Conservation (phyloP, 768 basidiomycete genomes). For the Pleurotus pulmonarius region DNA sequence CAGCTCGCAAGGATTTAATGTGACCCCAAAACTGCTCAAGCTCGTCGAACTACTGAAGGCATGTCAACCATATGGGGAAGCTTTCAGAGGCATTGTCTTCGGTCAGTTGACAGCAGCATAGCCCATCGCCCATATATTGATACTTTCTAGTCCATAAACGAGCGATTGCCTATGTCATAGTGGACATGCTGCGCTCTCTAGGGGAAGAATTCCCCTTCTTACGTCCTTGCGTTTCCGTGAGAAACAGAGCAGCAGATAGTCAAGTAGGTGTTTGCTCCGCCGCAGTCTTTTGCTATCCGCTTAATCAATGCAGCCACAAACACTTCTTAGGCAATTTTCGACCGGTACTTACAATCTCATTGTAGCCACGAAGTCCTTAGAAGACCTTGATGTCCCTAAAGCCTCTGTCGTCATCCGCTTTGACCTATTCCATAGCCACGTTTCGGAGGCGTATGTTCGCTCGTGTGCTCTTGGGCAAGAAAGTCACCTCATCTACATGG, state of each 20-base stretch:
- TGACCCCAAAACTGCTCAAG: slow-evolving; percentile 62
- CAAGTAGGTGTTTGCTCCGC: slow-evolving; percentile 19
- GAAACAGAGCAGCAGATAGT: slow-evolving; percentile 28
- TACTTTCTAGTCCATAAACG: slow-evolving; percentile 45
- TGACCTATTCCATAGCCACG: slow-evolving; percentile 58
- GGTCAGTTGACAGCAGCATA: slow-evolving; percentile 36
- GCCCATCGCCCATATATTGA: background rate
- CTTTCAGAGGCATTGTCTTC: slow-evolving; percentile 63
- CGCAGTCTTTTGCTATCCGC: background rate
- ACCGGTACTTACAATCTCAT: slow-evolving; percentile 61
- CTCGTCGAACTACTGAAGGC: slow-evolving; percentile 57
- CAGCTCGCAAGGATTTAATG: slow-evolving; percentile 58
- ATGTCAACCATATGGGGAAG: slow-evolving; percentile 47
- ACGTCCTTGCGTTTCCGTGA: slow-evolving; percentile 47
- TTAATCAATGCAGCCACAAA: slow-evolving; percentile 29
- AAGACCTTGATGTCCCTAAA: slow-evolving; percentile 58
- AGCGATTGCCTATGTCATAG: slow-evolving; percentile 52
- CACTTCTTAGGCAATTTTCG: slow-evolving; percentile 46
- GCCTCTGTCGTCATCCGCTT: slow-evolving; percentile 64
- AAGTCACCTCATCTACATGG: slow-evolving; percentile 60
- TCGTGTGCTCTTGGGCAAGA: slow-evolving; percentile 41
- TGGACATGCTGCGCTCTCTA: slow-evolving; percentile 53
- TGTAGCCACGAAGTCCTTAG: slow-evolving; percentile 52
- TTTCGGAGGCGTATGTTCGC: slow-evolving; percentile 55
- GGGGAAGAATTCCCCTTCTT: slow-evolving; percentile 49